Evolutionary conservation across 257 asterid species (phyloP).

Genomic region (Misopates orontium): DNA sequence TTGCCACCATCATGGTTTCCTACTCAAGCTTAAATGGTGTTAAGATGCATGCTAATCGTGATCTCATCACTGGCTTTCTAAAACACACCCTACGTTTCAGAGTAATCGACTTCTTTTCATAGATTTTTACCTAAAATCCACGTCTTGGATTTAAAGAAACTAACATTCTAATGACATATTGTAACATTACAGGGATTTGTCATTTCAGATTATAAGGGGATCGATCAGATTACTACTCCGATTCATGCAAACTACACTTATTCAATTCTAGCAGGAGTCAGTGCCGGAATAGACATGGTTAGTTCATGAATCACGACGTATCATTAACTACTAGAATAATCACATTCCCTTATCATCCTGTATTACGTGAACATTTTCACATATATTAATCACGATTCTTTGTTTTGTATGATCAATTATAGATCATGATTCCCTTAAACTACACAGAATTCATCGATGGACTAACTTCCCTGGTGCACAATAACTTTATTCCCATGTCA

Average conservation of each 20-base stretch:
- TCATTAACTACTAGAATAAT: neutral
- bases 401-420: conserved; percentile 6
- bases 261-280: conserved; percentile 41
- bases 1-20: conserved; percentile 48
- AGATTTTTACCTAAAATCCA: neutral
- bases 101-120: conserved; percentile 25
- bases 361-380: neutral
- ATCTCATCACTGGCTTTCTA: conserved; percentile 44
- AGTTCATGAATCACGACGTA: neutral
- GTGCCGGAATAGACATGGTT: conserved; percentile 66
- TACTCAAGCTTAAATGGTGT: conserved; percentile 49
- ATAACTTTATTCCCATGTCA: conserved; percentile 31
- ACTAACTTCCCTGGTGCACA: conserved; percentile 37
- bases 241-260: conserved; percentile 47
- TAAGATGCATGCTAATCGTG: conserved; percentile 53
- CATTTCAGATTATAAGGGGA: conserved; percentile 54
- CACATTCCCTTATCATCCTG: no score
- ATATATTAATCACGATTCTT: neutral
- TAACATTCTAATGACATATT: neutral
- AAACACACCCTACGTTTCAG: conserved; percentile 36
- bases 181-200: conserved; percentile 50
- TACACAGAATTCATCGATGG: conserved; percentile 46
- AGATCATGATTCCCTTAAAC: conserved; percentile 50
- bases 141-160: neutral
- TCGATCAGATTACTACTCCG: conserved; percentile 48